Evolutionary conservation across 2,329 filamentous ascomycete genomes (phyloP).

Genomic region (Diaporthe sp.): DNA sequence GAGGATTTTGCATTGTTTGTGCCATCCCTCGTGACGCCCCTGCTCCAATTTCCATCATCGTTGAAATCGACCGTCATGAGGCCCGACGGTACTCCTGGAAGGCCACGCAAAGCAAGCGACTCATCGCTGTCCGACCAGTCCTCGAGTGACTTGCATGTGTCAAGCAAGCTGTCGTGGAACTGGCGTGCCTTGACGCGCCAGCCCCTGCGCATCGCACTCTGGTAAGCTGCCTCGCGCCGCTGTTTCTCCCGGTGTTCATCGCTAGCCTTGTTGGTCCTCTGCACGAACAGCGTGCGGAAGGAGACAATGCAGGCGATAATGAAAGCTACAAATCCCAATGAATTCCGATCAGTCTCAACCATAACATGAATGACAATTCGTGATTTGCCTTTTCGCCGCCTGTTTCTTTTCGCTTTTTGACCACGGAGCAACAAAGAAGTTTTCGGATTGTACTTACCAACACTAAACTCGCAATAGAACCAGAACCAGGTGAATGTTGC

Average conservation of each 20-base stretch:
- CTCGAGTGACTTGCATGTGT: background rate
- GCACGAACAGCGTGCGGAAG: constrained; percentile 38
- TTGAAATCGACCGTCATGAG: background rate
- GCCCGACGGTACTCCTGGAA: background rate
- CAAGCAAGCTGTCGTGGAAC: background rate
- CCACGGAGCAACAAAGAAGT: background rate
- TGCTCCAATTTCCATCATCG: background rate
- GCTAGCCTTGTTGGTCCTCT: constrained; percentile 3
- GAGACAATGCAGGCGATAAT: constrained; percentile 38
- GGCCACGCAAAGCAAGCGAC: background rate
- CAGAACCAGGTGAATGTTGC: constrained; percentile 36
- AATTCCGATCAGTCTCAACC: background rate
- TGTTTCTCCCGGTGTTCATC: background rate
- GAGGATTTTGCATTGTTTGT: background rate
- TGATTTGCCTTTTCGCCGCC: too few species aligned
- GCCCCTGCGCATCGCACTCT: background rate
- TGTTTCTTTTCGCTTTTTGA: too few species aligned
- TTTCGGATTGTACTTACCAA: constrained; percentile 7
- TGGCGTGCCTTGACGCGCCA: background rate
- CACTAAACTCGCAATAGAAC: constrained; percentile 36
- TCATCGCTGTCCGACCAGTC: background rate
- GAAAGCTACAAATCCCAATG: constrained; percentile 23
- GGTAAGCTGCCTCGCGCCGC: background rate
- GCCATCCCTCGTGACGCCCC: background rate
- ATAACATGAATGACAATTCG: background rate